Evolutionary conservation across 345 rosid species (phyloP), one percentile per base, ranked within the genome.

Genomic region (Rubroshorea leprosula): DNA sequence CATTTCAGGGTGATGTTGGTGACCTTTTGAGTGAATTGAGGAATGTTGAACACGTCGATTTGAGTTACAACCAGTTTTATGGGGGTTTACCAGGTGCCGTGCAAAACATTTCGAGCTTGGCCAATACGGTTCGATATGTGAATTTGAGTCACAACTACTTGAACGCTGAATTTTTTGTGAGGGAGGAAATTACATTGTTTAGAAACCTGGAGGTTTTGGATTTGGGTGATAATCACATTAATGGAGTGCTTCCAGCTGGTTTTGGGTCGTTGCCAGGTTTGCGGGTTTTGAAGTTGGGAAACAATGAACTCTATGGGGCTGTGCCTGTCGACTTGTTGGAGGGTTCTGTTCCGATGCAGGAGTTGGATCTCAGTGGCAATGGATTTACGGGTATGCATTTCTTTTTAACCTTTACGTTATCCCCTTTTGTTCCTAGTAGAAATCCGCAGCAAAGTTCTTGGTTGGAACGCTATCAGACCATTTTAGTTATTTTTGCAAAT

Each of bases 351-450:
- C 83, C 83, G 0, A 19, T 89, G 70, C 76, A 23, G 38, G 95
- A 84, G 72, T 48, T 92, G 80, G 98, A 92, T 89, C 96, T 92
- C 67, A 81, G 96, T 53, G 63, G 72, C 75, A 92, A 89, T 69
- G 89, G 86, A 51, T 89, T 92, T 63, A 89, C 95, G 62, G 96
- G 98, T 46, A 63, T 44, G 44, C 35, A 31, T 15, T 60, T 60
- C 23, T 49, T 59, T 14, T 19, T 22, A 22, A 18, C 19, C 43
- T 20, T 13, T 47, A 13, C 19, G 19, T 48, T 48, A 22, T 57
- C 4, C 20, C 6, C 6, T 49, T 24, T 60, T 49, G 20, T 21
- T 35, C 12, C 12, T 35, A 35, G 47, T 44, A n/a, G 47, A 6
- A 44, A 0, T 44, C 11, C 5, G 41, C 41, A 3, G 14, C 47